Conservation (phyloP, 768 basidiomycete genomes). For the Pleurotus giganteus region DNA sequence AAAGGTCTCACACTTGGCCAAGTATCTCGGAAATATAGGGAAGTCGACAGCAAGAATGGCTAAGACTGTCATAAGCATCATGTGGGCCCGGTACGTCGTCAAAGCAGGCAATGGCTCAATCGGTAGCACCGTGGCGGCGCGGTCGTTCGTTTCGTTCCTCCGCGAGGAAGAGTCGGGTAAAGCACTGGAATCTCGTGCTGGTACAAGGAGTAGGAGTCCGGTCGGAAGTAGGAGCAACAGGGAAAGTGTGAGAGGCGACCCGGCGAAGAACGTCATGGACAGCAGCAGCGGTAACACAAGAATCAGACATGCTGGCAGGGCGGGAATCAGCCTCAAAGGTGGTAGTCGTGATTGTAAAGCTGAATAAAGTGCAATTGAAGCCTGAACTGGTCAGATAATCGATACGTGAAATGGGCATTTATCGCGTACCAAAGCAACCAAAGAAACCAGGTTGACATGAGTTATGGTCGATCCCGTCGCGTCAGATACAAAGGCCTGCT, state of each 20-base stretch:
- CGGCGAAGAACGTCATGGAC: conserved; percentile 75
- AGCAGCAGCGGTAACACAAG: conserved; percentile 79
- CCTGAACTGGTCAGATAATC: conserved; percentile 35
- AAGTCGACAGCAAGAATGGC: conserved; percentile 97
- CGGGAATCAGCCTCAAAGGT: conserved; percentile 31
- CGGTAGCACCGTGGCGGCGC: conserved; percentile 4
- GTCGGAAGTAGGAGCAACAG: conserved; percentile 46
- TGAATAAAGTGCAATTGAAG: conserved; percentile 70
- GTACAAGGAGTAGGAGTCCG: conserved; percentile 41
- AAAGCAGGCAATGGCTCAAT: conserved; percentile 66
- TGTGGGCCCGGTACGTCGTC: conserved; percentile 87
- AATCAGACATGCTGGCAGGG: conserved; percentile 55
- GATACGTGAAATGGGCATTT: background rate
- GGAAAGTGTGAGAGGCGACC: conserved; percentile 51
- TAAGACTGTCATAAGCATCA: conserved; percentile 93
- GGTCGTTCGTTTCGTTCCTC: background rate
- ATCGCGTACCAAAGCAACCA: conserved; percentile 52
- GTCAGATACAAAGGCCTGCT: conserved; percentile 74
- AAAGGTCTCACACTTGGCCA: conserved; percentile 93
- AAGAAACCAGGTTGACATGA: conserved; percentile 60
- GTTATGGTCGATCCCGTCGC: conserved; percentile 60
- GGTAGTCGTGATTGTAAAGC: conserved; percentile 50
- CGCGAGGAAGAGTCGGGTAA: conserved; percentile 27
- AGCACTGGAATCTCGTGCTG: conserved; percentile 38
- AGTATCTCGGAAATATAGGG: conserved; percentile 81